These are phyloP conservation scores for Kazachstania taianensis DNA, from an alignment of 805 yeast species.

Conservation along the genomic window DNA sequence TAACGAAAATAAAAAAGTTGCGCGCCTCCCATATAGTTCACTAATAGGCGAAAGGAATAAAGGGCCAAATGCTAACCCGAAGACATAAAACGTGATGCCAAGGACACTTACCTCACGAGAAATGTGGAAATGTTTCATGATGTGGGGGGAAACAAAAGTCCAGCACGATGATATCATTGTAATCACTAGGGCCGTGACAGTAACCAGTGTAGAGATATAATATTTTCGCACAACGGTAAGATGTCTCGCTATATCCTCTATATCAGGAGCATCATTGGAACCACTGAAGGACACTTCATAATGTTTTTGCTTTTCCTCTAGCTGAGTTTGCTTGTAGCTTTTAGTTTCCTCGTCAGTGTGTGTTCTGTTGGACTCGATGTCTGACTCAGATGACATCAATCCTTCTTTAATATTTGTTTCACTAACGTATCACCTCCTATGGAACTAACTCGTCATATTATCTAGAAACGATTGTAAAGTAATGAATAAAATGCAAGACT, in stretches of 20 bases:
- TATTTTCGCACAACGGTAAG: constrained; percentile 45
- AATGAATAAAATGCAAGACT: no score
- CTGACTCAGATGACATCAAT: no score
- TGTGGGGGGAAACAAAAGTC: constrained; percentile 48
- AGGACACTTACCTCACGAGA: constrained; percentile 47
- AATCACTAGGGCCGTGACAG: constrained; percentile 47
- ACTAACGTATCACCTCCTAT: no score
- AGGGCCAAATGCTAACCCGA: constrained; percentile 64
- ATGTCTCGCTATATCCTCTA: constrained; percentile 26
- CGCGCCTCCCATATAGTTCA: constrained; percentile 53
- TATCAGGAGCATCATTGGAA: constrained; percentile 10
- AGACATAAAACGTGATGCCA: constrained; percentile 54
- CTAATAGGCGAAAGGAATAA: constrained; percentile 56
- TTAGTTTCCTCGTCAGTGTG: no score
- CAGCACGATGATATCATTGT: constrained; percentile 64
- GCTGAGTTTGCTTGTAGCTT: no score
- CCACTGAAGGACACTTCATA: constrained; percentile 24
- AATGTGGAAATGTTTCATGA: constrained; percentile 37
- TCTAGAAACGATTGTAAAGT: no score
- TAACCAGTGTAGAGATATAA: constrained; percentile 43
- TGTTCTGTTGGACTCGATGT: no score
- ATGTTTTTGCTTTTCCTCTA: no score
- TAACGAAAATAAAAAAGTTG: constrained; percentile 50
- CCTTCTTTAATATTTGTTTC: no score
- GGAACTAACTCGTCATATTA: no score